phyloP scores from a whole-genome alignment of 352 stramenopile species.

The Pythium monospermum region DNA sequence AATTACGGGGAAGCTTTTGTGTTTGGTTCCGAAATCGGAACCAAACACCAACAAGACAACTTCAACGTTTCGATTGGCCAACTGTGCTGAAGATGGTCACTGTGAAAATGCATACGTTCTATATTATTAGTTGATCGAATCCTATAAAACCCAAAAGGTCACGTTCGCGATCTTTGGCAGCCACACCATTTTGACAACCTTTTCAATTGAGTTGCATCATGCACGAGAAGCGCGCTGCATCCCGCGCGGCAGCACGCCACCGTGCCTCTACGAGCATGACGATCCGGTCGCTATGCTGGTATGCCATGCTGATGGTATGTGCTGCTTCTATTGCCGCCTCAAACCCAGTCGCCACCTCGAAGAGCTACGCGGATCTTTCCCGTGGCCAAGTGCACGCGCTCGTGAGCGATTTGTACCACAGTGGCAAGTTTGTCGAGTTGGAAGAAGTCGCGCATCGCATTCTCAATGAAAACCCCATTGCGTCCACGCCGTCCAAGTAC shows the following conservation, averaged over 20 bases:
- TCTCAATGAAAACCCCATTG: slow-evolving; percentile 34
- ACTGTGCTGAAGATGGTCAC: neutral
- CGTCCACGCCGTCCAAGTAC: slow-evolving; percentile 10
- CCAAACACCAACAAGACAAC: neutral
- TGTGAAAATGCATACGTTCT: slow-evolving; percentile 1
- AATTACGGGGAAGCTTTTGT: neutral
- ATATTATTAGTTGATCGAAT: slow-evolving; percentile 1
- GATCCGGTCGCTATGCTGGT: neutral
- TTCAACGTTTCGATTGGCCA: slow-evolving; percentile 2
- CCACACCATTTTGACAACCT: slow-evolving; percentile 3
- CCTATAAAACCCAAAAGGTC: neutral
- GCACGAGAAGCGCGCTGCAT: too few relatives aligned
- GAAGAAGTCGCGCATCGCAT: slow-evolving; percentile 31
- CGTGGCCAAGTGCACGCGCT: slow-evolving; percentile 27
- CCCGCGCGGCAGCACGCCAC: too few relatives aligned
- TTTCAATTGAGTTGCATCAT: neutral
- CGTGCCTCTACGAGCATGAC: too few relatives aligned
- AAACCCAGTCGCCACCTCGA: neutral
- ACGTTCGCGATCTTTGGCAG: slow-evolving; percentile 1
- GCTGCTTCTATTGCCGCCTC: neutral
- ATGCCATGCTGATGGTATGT: neutral
- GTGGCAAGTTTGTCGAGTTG: slow-evolving; percentile 45
- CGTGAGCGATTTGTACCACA: slow-evolving; percentile 32
- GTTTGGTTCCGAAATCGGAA: neutral
- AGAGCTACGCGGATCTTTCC: slow-evolving; percentile 12